Conservation (phyloP, 768 basidiomycete genomes). For the Sporobolomyces pararoseus region DNA sequence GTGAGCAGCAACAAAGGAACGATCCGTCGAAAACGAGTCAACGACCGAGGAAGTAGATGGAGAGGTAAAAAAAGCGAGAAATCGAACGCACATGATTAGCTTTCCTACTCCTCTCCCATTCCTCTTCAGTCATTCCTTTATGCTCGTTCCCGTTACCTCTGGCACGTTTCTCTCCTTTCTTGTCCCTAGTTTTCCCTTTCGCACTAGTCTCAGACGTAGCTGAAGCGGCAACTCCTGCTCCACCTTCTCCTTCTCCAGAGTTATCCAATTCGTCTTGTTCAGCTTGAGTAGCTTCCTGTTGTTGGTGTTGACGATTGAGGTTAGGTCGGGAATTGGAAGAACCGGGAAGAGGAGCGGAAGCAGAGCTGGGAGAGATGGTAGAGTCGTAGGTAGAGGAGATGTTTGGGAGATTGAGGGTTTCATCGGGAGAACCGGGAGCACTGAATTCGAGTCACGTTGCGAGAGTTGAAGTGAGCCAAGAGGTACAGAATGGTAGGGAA, state of each 20-base stretch:
- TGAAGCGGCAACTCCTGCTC: not conserved
- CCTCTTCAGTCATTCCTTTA: slow-evolving; percentile 62
- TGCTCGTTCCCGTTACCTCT: slow-evolving; percentile 17
- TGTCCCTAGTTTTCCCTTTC: not conserved
- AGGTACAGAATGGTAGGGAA: not conserved
- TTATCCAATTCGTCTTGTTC: not conserved
- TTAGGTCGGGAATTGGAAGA: too few relatives aligned
- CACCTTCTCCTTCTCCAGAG: not conserved
- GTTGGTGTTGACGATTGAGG: too few relatives aligned
- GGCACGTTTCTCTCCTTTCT: slow-evolving; percentile 4
- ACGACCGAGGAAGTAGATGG: not conserved
- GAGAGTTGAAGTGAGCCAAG: not conserved
- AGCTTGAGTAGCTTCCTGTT: too few relatives aligned
- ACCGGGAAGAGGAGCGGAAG: too few relatives aligned
- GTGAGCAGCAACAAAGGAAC: slow-evolving; percentile 16
- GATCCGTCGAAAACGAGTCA: too few relatives aligned
- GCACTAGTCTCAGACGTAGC: too few relatives aligned
- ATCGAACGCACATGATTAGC: slow-evolving; percentile 66
- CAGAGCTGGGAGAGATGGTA: too few relatives aligned
- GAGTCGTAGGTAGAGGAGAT: too few relatives aligned
- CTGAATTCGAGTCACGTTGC: too few relatives aligned
- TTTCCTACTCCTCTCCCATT: slow-evolving; percentile 74
- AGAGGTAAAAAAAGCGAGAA: not conserved
- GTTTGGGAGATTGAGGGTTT: too few relatives aligned
- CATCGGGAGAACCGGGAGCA: too few relatives aligned